Evolutionary conservation across 768 basidiomycete genomes (phyloP).

Genomic region (Lactarius hengduanensis): DNA sequence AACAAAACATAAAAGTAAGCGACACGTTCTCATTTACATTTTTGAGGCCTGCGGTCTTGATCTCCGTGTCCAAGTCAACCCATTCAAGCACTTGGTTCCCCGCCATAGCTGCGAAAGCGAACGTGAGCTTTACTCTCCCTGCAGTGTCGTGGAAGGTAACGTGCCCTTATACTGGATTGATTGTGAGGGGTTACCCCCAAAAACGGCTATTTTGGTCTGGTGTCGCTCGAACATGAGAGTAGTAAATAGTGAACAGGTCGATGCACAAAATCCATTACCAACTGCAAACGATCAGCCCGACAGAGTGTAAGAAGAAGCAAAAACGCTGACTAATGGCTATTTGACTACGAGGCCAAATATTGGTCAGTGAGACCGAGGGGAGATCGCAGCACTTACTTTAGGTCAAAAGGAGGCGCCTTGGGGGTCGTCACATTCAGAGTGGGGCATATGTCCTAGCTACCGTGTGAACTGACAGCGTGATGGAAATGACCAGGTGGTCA

Average conservation of each 20-base stretch:
- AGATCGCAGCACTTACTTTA: slow-evolving; percentile 13
- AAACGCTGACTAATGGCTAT: slow-evolving; percentile 16
- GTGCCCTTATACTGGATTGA: slow-evolving; percentile 47
- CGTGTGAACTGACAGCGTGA: not conserved
- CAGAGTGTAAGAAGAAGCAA: not conserved
- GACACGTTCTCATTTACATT: slow-evolving; percentile 28
- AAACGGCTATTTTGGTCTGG: slow-evolving; percentile 47
- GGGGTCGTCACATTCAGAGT: slow-evolving; percentile 29
- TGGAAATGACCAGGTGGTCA: slow-evolving; percentile 10
- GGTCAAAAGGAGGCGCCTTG: slow-evolving; percentile 19
- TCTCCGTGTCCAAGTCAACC: slow-evolving; percentile 1
- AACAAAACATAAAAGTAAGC: not conserved
- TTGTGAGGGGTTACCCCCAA: slow-evolving; percentile 51
- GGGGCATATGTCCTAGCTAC: slow-evolving; percentile 36
- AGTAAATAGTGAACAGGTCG: slow-evolving; percentile 54
- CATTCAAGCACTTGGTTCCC: not conserved
- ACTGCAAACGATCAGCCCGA: not conserved
- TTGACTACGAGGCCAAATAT: slow-evolving; percentile 5
- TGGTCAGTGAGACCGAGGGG: not conserved
- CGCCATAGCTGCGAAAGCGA: slow-evolving; percentile 20
- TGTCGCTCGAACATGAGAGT: slow-evolving; percentile 54
- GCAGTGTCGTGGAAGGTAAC: not conserved
- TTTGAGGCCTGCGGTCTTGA: slow-evolving; percentile 32
- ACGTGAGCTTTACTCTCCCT: not conserved
- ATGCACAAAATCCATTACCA: slow-evolving; percentile 44